Base-by-base conservation (phyloP, 2,329 filamentous ascomycete genomes). In the Fusarium devonianum region DNA sequence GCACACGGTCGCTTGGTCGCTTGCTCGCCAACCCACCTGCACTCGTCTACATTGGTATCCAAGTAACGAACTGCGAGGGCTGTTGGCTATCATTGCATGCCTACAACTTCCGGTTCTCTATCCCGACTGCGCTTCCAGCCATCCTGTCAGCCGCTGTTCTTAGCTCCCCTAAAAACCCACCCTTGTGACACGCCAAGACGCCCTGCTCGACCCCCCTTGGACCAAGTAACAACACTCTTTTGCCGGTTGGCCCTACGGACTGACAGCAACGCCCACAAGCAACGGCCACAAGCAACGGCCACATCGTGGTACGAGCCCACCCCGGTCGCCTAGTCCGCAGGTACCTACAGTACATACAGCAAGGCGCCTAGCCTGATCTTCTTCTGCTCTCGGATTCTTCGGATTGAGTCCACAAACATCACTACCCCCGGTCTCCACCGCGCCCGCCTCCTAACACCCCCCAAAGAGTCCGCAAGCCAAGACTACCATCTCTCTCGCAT, bases 361-460 rank as follows among this genome's bases (percentile, higher is more conserved):
- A 56, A 51, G 36, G 34, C 44, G 35, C 36, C 56, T 52, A 60
- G 52, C 53, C 49, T 60, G 49, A 52, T 42, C 41, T 51, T 49
- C 49, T 18, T 44, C 28, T 34, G 40, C 49, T 46, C 50, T 56
- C 58, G 58, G 58, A 59, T 58, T 58, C 48, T 42, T 60, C 56
- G 56, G 56, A 54, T 47, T 50, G 33, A 46, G 40, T 26, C 29
- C 38, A 39, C 35, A 43, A 22, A 37, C 22, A 28, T 45, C 28
- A 35, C 45, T 35, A 57, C 43, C 49, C 41, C 49, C 49, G 46
- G 51, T 53, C 52, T 40, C 52, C 56, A 36, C 46, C 59, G 56
- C 49, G 41, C 53, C 48, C 59, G 53, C 47, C 34, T 48, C 47
- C 45, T n/a, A n/a, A n/a, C 52, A 44, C 49, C 42, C 44, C 58